phyloP scores from a whole-genome alignment of 139 green algal genomes.

The Tetraselmis chui region DNA sequence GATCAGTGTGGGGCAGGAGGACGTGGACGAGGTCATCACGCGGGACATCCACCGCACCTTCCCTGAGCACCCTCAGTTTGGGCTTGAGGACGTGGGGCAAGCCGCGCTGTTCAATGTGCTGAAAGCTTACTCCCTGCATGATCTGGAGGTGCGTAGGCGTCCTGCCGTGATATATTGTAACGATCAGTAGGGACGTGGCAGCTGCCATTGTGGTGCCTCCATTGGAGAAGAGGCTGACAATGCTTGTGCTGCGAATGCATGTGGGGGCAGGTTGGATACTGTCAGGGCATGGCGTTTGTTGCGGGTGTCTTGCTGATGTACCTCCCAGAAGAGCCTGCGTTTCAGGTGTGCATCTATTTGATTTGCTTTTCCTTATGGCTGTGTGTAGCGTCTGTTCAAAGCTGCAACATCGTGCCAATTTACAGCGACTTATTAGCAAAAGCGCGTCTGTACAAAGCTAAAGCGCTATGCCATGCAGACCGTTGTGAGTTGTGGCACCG shows the following conservation, averaged over 20 bases:
- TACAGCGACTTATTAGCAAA: no score
- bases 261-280: slow-evolving; percentile 80
- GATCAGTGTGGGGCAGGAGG: slow-evolving; percentile 68
- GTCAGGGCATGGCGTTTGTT: slow-evolving; percentile 89
- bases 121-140: slow-evolving; percentile 75
- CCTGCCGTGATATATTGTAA: no score
- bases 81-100: slow-evolving; percentile 29
- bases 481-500: no score
- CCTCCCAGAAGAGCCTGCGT: slow-evolving; percentile 82
- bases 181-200: not conserved
- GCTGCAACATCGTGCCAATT: no score
- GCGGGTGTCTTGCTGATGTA: slow-evolving; percentile 89
- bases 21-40: slow-evolving; percentile 80
- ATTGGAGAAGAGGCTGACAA: no score
- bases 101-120: slow-evolving; percentile 32
- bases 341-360: no score
- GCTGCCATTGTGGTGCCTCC: not conserved
- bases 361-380: no score
- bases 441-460: no score
- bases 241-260: no score
- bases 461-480: no score
- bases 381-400: no score
- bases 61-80: slow-evolving; percentile 84
- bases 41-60: slow-evolving; percentile 93
- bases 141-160: slow-evolving; percentile 58